phyloP scores from a whole-genome alignment of 306 rosid genomes.

The Chamaecrista fasciculata region DNA sequence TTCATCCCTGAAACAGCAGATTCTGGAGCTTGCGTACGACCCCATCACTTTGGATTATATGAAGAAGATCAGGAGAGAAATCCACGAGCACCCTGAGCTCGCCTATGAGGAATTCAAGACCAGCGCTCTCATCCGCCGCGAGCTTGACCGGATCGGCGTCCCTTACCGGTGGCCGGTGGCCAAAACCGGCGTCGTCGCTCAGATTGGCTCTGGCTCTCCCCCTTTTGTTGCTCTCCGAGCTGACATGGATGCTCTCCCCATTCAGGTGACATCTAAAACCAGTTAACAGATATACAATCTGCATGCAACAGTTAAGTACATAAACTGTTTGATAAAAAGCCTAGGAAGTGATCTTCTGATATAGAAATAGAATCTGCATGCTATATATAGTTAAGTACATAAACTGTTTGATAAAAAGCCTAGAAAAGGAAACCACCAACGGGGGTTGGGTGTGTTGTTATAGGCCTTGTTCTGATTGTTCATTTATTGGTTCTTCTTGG shows the following conservation, averaged over 20 bases:
- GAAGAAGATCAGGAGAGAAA: slow-evolving; percentile 64
- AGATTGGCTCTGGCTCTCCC: slow-evolving; percentile 70
- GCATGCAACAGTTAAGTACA: too few relatives aligned
- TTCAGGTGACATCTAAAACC: slow-evolving; percentile 55
- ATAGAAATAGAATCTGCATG: too few relatives aligned
- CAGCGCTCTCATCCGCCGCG: slow-evolving; percentile 60
- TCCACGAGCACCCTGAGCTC: slow-evolving; percentile 84
- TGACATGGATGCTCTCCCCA: slow-evolving; percentile 94
- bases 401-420: background rate
- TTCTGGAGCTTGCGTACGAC: slow-evolving; percentile 53
- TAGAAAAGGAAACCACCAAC: too few relatives aligned
- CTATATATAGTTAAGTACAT: slow-evolving; percentile 2
- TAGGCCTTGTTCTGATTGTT: too few relatives aligned
- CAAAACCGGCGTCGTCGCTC: slow-evolving; percentile 71
- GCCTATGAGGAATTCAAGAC: slow-evolving; percentile 73
- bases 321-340: background rate
- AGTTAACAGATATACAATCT: too few relatives aligned
- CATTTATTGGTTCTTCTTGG: background rate
- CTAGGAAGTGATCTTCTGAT: too few relatives aligned
- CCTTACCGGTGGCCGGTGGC: slow-evolving; percentile 82
- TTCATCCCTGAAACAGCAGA: slow-evolving; percentile 30
- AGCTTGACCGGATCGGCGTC: slow-evolving; percentile 63
- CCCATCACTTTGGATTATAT: slow-evolving; percentile 60
- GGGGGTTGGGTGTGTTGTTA: too few relatives aligned
- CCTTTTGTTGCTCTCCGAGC: slow-evolving; percentile 91